phyloP scores from a whole-genome alignment of 2,329 filamentous ascomycete species.

The Achaetomium macrosporum region DNA sequence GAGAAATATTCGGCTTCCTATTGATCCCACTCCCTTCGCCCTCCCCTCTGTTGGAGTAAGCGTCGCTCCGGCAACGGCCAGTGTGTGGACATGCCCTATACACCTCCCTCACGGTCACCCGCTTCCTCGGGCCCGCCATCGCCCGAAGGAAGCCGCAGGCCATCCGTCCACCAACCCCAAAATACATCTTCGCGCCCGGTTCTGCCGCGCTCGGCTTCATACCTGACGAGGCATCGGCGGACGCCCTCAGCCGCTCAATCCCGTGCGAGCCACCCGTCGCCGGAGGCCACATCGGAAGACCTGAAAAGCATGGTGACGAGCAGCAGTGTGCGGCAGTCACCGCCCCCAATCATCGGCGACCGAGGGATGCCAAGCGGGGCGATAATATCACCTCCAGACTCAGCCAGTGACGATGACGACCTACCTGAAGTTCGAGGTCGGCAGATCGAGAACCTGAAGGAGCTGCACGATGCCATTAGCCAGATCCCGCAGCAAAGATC shows the following conservation, averaged over 20 bases:
- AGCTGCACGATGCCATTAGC: conserved; percentile 77
- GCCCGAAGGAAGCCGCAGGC: conserved; percentile 52
- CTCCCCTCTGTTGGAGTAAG: not conserved
- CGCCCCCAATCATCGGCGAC: conserved; percentile 69
- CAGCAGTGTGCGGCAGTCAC: conserved; percentile 71
- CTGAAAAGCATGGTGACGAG: conserved; percentile 43
- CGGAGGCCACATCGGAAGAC: conserved; percentile 46
- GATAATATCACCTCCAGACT: conserved; percentile 84
- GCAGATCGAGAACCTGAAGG: conserved; percentile 49
- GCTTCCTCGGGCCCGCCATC: conserved; percentile 53
- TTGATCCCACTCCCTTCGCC: not conserved
- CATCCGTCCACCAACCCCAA: conserved; percentile 43
- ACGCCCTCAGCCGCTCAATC: conserved; percentile 42
- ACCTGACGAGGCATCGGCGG: conserved; percentile 58
- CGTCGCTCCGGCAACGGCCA: conserved; percentile 29
- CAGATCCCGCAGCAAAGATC: conserved; percentile 64
- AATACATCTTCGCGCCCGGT: conserved; percentile 42
- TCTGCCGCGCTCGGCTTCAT: conserved; percentile 60
- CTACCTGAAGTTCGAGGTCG: conserved; percentile 35
- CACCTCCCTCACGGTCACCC: conserved; percentile 65
- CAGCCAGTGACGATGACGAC: conserved; percentile 79
- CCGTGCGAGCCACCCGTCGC: conserved; percentile 37
- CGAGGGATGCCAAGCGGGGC: conserved; percentile 73
- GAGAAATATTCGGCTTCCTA: not conserved
- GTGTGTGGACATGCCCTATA: conserved; percentile 66